Evolutionary conservation across 306 rosid species (phyloP).

Genomic region (Cucumis cinereus): DNA sequence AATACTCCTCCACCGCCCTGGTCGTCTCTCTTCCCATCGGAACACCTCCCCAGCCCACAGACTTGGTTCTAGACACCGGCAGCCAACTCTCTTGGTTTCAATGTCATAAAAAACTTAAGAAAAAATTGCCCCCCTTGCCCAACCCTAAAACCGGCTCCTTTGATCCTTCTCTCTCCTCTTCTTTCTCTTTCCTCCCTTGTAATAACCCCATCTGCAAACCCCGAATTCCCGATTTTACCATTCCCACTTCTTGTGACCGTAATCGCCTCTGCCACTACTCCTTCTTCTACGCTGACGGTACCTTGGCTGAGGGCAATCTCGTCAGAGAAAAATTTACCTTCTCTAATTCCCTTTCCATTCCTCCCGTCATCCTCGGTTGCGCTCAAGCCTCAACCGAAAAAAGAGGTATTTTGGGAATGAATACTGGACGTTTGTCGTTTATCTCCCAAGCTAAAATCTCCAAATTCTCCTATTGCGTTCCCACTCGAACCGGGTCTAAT

Average conservation of each 20-base stretch:
- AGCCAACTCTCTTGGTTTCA: slow-evolving; percentile 87
- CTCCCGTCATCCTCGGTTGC: slow-evolving; percentile 72
- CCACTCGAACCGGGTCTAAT: slow-evolving; percentile 14
- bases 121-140: not conserved
- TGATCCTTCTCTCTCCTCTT: slow-evolving; percentile 73
- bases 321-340: slow-evolving; percentile 55
- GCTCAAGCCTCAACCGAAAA: slow-evolving; percentile 37
- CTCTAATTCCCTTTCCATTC: slow-evolving; percentile 47
- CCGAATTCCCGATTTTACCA: slow-evolving; percentile 71
- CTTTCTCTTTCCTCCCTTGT: slow-evolving; percentile 66
- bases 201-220: slow-evolving; percentile 77
- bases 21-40: slow-evolving; percentile 67
- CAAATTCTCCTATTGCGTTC: slow-evolving; percentile 76
- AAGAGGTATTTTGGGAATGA: slow-evolving; percentile 95
- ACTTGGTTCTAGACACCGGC: slow-evolving; percentile 80
- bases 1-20: slow-evolving; percentile 55
- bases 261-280: slow-evolving; percentile 89
- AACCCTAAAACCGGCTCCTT: slow-evolving; percentile 26
- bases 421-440: slow-evolving; percentile 50
- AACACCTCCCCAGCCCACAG: slow-evolving; percentile 70
- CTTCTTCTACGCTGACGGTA: slow-evolving; percentile 87
- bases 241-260: slow-evolving; percentile 78
- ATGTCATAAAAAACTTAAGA: slow-evolving; percentile 21
- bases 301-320: slow-evolving; percentile 86
- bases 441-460: slow-evolving; percentile 57